Base-by-base conservation (phyloP, 1,284 basidiomycete genomes). In the Ceratobasidium sp. region DNA sequence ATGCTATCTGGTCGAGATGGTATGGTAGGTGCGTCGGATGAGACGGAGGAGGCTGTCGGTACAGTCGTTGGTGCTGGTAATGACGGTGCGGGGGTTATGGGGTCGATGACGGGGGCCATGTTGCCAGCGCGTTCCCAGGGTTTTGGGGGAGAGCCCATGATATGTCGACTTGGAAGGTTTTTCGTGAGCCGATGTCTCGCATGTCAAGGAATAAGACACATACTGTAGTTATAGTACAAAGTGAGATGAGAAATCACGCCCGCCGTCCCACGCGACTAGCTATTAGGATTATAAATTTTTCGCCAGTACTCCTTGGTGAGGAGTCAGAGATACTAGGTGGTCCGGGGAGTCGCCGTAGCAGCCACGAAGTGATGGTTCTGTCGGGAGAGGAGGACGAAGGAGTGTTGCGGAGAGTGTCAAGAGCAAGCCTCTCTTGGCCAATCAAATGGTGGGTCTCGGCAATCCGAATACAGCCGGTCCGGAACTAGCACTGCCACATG, bases 121-220 rank as follows among this genome's bases (percentile, higher is more conserved):
- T 76, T 82, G 43, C 87, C 86, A 48, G 80, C 83, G 76, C 87
- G 85, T 79, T 93, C 92, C 92, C 92, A 94, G 76, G 92, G 92
- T 79, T 93, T 94, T 80, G 91, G 92, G 70, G 92, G 92, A 28
- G 92, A 92, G 39, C 85, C 87, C 90, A 92, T 92, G 39, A 3
- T 26, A 21, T 21, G 14, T 10, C 41, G 23, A 23, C 36, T 46
- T 21, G n/a, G 6, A 23, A 41, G 18, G 8, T 2, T 36, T 26
- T 12, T 21, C 8, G 8, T 59, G 32, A 59, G 57, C 57, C 36
- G 21, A 21, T 4, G n/a, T 23, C 57, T 39, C 34, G 34, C 14
- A 16, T 3, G 3, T 59, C 34, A 41, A 34, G 10, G 14, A n/a
- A 23, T 12, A 60, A 26, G 10, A 18, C 10, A 45, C 58, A 45